Evolutionary conservation across 2,329 filamentous ascomycete species (phyloP), one percentile per base, ranked within the genome.

Genomic region (Anthostomella pinea): DNA sequence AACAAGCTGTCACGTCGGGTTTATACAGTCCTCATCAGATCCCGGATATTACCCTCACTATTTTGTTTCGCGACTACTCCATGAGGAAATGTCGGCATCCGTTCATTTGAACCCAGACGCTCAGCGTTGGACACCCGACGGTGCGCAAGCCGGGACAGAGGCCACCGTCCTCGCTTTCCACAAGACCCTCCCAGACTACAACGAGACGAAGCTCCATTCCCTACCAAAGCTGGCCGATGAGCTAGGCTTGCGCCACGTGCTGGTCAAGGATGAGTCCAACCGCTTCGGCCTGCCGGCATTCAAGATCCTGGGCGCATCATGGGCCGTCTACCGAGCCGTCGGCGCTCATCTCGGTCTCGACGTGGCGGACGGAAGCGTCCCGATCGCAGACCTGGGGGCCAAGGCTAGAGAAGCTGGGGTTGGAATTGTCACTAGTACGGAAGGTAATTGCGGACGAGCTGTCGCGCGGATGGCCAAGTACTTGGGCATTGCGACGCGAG

Each of bases 301-400:
- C 69, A 93, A 93, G 60, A 85, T 90, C 28, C 72, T 90, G 0
- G 87, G 86, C 14, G 85, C 86, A 1, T 85, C 82, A 1, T 91
- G 84, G 84, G 84, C 77, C 0, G 71, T 76, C 3, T 82, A 78
- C 49, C 72, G 75, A 6, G 76, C 81, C 10, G 53, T 80, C 0
- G 58, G 54, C 2, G 58, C 79, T 1, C 58, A 69, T 0, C 45
- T 65, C 0, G 64, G 65, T 1, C 56, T 68, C 0, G 54, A 62
- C 3, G 51, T 82, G 0, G 60, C 68, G 0, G 59, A 52, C 14
- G 46, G 38, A 9, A 36, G 40, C 11, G 30, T 43, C 8, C 37
- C 49, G 3, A 43, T 56, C 13, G 39, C 42, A 9, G 51, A 53
- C 8, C 43, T 59, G 14, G 52, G 47, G 17, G 38, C 44, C 1